These are phyloP conservation scores for Sideroxylon spinosum DNA, from an alignment of 179 eudicot species.

Conservation along the genomic window DNA sequence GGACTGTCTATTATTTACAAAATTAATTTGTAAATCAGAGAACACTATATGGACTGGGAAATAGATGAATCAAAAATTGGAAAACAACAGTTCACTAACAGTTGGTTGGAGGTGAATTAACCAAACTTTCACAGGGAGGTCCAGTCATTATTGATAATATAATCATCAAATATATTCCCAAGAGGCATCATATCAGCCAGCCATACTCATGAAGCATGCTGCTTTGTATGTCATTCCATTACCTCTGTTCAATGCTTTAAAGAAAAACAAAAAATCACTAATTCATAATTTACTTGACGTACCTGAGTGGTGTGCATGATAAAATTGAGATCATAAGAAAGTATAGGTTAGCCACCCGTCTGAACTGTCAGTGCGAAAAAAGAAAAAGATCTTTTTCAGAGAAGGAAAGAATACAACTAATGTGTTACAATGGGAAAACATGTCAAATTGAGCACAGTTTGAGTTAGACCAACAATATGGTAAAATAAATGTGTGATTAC, in stretches of 20 bases:
- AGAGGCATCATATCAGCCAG: background rate
- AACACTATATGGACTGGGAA: too few species aligned
- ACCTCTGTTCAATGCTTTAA: background rate
- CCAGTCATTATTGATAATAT: background rate
- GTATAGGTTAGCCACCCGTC: constrained; percentile 97
- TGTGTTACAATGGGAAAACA: background rate
- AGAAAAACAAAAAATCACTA: background rate
- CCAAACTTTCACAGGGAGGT: background rate
- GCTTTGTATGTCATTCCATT: background rate
- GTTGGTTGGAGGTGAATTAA: background rate
- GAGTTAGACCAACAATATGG: constrained; percentile 8
- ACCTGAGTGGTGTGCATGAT: constrained; percentile 94
- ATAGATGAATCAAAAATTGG: too few species aligned
- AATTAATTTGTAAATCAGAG: too few species aligned
- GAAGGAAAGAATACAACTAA: background rate
- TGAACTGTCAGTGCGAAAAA: constrained; percentile 70
- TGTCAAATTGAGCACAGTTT: background rate
- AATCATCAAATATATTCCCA: background rate
- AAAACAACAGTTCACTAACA: background rate
- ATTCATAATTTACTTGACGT: constrained; percentile 19
- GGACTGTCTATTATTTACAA: too few species aligned
- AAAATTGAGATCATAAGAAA: constrained; percentile 89
- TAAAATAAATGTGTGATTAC: too few species aligned
- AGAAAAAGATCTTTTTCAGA: constrained; percentile 13
- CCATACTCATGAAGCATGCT: background rate